Conservation (phyloP, 257 asterid genomes). For the Ligustrum vulgare region DNA sequence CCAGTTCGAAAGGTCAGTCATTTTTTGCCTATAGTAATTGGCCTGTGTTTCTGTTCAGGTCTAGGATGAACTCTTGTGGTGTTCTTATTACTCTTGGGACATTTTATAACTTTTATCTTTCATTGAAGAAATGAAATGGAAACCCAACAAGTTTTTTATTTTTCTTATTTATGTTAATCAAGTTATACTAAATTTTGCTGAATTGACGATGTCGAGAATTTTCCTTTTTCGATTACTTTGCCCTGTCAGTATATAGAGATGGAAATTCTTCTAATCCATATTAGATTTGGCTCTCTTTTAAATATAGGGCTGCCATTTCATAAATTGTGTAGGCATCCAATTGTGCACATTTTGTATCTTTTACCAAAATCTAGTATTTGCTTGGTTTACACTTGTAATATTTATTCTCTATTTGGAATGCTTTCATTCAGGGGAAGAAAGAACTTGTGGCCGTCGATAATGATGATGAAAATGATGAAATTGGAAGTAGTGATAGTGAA, state of each 20-base stretch:
- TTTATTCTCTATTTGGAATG: neutral
- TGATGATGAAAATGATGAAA: slow-evolving; percentile 62
- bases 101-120: slow-evolving; percentile 9
- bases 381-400: neutral
- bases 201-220: neutral
- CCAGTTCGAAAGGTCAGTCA: neutral
- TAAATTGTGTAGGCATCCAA: neutral
- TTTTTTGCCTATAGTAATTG: neutral
- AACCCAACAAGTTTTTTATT: neutral
- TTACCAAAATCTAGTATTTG: neutral
- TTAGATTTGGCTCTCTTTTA: neutral
- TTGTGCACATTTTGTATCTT: neutral
- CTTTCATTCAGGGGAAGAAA: slow-evolving; percentile 62
- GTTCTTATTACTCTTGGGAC: neutral
- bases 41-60: neutral
- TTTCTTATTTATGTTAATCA: neutral
- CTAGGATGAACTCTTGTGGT: neutral
- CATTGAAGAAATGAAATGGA: neutral
- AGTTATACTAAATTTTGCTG: neutral
- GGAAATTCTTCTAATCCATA: neutral
- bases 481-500: slow-evolving; percentile 57
- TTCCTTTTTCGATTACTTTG: neutral
- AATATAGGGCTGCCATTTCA: neutral
- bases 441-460: slow-evolving; percentile 81
- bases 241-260: neutral